Base-by-base conservation (phyloP, 2,329 filamentous ascomycete species). In the Penicillium sp. region DNA sequence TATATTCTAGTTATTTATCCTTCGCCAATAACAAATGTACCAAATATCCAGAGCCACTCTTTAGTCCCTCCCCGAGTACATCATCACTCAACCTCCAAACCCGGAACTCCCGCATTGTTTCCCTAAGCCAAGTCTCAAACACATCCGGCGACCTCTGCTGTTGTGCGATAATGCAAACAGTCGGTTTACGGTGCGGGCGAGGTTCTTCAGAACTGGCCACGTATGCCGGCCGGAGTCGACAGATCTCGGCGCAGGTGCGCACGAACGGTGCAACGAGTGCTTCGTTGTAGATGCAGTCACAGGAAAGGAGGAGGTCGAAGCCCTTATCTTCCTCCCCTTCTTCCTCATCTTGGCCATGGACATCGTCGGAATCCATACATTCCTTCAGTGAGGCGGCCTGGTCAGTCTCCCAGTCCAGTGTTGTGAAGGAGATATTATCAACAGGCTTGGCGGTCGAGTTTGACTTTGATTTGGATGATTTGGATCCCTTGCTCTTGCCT, bases 241-340 rank as follows among this genome's bases (percentile, higher is more conserved):
- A 96, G 25, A 87, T 82, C 61, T 96, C 89, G 6, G 81, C 85
- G 71, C 90, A 96, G 0, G 91, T 89, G 66, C 88, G 84, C n/a
- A 94, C 89, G 49, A 97, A 84, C 0, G 93, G 91, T 43, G 84
- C 79, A 25, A 97, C 85, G 3, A 97, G 83, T 2, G 89, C 85
- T 64, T 96, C 90, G 75, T 97, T 99, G 79, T 96, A 99, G 65
- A 99, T 89, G 74, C 93, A 97, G 74, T 99, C 94, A 70, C 91
- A 96, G 4, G 92, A 91, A 36, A 97, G 73, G 12, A 97, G 79
- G 15, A 86, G 76, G 68, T 96, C 89, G 64, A 94, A 88, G 57
- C 82, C 81, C 3, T 55, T 61, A 47, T 72, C 68, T 66, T 70
- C 44, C 62, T 69, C 58, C 41, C 70, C 54, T 61, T 68, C 57